phyloP scores from a whole-genome alignment of 768 basidiomycete species.

The Infundibulicybe gibba region DNA sequence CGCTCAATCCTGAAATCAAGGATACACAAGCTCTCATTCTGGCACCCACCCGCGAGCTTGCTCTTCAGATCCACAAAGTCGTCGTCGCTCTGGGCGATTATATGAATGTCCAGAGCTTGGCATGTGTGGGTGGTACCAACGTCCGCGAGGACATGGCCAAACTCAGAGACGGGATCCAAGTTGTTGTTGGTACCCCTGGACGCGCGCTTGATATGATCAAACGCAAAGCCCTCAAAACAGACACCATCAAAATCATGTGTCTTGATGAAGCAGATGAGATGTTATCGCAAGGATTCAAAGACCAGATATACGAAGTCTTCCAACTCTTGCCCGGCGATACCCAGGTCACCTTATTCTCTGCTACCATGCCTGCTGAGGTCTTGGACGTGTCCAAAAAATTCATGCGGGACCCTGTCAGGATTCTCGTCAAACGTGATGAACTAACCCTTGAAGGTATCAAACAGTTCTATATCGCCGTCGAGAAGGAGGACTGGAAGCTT shows the following conservation, averaged over 20 bases:
- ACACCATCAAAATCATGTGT: conserved; percentile 91
- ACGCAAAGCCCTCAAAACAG: conserved; percentile 82
- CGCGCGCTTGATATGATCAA: conserved; percentile 99
- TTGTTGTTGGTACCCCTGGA: conserved; percentile 96
- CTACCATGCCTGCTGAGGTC: conserved; percentile 96
- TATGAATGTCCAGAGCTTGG: conserved; percentile 95
- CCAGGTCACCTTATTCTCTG: conserved; percentile 95
- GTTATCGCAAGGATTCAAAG: conserved; percentile 98
- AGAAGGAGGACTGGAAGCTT: conserved; percentile 99
- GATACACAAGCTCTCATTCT: conserved; percentile 98
- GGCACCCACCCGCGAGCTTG: conserved; percentile 96
- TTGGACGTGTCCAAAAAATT: conserved; percentile 99
- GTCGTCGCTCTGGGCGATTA: conserved; percentile 95
- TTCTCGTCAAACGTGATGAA: conserved; percentile 98
- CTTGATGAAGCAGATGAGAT: conserved; percentile 99
- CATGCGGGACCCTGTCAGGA: conserved; percentile 95
- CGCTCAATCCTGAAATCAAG: conserved; percentile 46
- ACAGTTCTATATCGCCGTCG: conserved; percentile 98
- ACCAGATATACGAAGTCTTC: conserved; percentile 99
- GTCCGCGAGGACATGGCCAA: conserved; percentile 98
- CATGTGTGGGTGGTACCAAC: conserved; percentile 97
- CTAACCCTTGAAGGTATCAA: conserved; percentile 99
- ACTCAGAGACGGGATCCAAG: conserved; percentile 87
- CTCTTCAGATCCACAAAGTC: conserved; percentile 98
- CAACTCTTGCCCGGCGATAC: conserved; percentile 95